These are phyloP conservation scores for Streptanthus diversifolius DNA, from an alignment of 345 rosid species.

Conservation along the genomic window DNA sequence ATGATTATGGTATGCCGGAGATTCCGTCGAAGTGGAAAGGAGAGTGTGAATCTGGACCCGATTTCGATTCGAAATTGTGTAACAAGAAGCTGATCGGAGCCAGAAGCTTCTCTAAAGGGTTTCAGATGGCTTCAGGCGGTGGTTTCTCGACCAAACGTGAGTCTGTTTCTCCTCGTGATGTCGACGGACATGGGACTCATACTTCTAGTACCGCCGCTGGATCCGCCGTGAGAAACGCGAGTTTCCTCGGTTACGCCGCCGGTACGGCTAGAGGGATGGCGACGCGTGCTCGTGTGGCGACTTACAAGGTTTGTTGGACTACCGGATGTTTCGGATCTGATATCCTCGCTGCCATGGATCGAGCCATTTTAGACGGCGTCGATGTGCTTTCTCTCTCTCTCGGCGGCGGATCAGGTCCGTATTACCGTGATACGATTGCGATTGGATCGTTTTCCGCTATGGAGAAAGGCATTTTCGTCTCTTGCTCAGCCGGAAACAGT, in stretches of 20 bases:
- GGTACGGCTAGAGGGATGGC: slow-evolving; percentile 91
- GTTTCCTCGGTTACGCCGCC: slow-evolving; percentile 75
- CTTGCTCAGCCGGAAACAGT: slow-evolving; percentile 79
- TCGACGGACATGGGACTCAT: slow-evolving; percentile 87
- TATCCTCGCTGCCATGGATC: slow-evolving; percentile 79
- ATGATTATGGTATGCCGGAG: slow-evolving; percentile 62
- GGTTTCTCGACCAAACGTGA: slow-evolving; percentile 41
- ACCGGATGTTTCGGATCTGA: slow-evolving; percentile 74
- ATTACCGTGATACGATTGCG: slow-evolving; percentile 61
- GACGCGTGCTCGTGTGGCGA: slow-evolving; percentile 57
- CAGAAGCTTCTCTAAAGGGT: slow-evolving; percentile 69
- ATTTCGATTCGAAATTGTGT: slow-evolving; percentile 58
- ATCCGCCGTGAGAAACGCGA: slow-evolving; percentile 57
- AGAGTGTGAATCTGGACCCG: slow-evolving; percentile 61
- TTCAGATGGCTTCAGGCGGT: slow-evolving; percentile 56
- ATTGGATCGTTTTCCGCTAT: slow-evolving; percentile 67
- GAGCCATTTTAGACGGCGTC: slow-evolving; percentile 75
- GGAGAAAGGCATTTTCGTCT: slow-evolving; percentile 79
- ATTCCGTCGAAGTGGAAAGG: slow-evolving; percentile 74
- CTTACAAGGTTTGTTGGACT: slow-evolving; percentile 84
- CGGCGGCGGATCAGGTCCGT: slow-evolving; percentile 70
- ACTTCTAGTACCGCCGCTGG: slow-evolving; percentile 83
- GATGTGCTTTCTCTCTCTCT: slow-evolving; percentile 85
- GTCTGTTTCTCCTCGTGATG: slow-evolving; percentile 67
- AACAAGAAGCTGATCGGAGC: slow-evolving; percentile 87